phyloP scores from a whole-genome alignment of 306 rosid genomes.

The Castanea crenata region DNA sequence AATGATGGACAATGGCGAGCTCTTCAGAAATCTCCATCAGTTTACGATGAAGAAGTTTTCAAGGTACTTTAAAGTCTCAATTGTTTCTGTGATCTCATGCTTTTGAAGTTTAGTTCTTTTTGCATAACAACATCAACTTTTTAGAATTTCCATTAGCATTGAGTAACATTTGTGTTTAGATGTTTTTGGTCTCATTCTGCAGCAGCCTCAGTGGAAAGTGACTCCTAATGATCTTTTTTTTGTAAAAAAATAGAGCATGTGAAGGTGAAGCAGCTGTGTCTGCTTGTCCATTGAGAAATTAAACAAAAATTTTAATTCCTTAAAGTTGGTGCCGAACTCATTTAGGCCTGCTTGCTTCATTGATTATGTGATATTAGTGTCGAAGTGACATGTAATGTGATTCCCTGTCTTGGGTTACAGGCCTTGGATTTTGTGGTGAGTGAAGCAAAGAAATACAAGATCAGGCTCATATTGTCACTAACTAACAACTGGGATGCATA shows the following conservation, averaged over 20 bases:
- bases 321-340: background rate
- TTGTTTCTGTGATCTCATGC: background rate
- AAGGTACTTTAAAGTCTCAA: conserved; percentile 38
- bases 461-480: conserved; percentile 77
- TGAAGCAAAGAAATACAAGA: conserved; percentile 82
- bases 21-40: conserved; percentile 80
- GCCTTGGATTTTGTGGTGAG: conserved; percentile 88
- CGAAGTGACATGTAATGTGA: background rate
- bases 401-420: conserved; percentile 33
- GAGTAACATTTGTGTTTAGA: background rate
- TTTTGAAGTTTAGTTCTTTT: background rate
- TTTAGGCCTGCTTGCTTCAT: too few species aligned
- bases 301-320: background rate
- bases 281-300: background rate
- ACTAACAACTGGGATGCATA: conserved; percentile 94
- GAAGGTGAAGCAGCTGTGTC: background rate
- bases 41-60: conserved; percentile 80
- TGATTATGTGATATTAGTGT: background rate
- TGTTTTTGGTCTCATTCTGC: background rate
- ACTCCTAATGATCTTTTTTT: background rate
- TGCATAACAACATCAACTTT: background rate
- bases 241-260: background rate
- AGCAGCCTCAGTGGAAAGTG: background rate
- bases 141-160: background rate
- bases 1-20: conserved; percentile 97